Conservation (phyloP, 129 eudicot species). For the Pittosporum tobira region DNA sequence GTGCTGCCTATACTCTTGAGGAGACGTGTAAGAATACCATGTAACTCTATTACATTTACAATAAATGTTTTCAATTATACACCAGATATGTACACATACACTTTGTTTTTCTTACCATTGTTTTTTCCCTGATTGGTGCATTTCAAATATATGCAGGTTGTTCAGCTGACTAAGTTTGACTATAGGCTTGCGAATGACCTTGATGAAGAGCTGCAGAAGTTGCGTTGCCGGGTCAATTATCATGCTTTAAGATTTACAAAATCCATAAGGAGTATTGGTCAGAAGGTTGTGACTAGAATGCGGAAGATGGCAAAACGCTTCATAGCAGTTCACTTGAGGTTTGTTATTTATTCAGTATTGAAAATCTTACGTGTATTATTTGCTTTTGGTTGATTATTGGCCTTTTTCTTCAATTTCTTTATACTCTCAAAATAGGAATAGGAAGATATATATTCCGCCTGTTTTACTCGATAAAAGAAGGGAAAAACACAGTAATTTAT, state of each 20-base stretch:
- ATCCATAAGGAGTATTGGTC: constrained; percentile 66
- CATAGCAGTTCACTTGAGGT: constrained; percentile 96
- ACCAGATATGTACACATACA: not conserved
- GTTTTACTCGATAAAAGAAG: too few species aligned
- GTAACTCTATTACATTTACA: not conserved
- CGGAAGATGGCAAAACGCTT: constrained; percentile 76
- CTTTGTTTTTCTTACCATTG: not conserved
- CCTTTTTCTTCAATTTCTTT: not conserved
- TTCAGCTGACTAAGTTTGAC: constrained; percentile 92
- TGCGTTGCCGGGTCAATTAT: constrained; percentile 91
- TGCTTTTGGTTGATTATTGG: too few species aligned
- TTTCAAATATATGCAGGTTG: constrained; percentile 46
- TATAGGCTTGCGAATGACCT: constrained; percentile 93
- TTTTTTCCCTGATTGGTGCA: not conserved
- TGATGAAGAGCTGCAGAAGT: constrained; percentile 70
- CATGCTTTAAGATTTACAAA: constrained; percentile 86
- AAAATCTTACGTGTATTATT: too few species aligned
- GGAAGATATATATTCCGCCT: not conserved
- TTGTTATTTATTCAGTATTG: not conserved
- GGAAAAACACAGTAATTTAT: too few species aligned
- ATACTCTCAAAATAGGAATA: not conserved
- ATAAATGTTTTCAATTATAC: not conserved
- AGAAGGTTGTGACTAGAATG: constrained; percentile 61
- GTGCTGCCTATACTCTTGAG: constrained; percentile 71
- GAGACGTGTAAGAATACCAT: constrained; percentile 67